phyloP scores from a whole-genome alignment of 1,284 basidiomycete genomes.

The Ceratobasidium sp. region DNA sequence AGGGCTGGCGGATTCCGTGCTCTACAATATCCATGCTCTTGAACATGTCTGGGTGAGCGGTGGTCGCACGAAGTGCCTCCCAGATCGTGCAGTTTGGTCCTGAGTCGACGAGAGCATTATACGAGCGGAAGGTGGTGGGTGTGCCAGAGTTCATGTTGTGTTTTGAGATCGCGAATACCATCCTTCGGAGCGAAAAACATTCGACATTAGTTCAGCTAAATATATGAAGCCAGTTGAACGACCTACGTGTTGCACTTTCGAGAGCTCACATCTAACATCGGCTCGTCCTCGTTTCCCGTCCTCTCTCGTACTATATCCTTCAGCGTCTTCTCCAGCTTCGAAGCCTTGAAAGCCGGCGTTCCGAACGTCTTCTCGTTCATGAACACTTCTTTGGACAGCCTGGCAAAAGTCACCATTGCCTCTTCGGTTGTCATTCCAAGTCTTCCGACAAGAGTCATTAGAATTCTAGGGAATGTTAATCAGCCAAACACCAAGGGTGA shows the following conservation, averaged over 20 bases:
- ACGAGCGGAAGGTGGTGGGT: conserved; percentile 29
- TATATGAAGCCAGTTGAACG: too few relatives aligned
- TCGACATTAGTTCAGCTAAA: background rate
- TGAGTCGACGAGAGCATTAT: background rate
- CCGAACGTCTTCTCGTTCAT: background rate
- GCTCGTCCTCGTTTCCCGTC: conserved; percentile 17
- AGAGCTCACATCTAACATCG: background rate
- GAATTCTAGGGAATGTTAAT: background rate
- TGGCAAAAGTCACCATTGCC: background rate
- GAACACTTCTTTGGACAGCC: conserved; percentile 5
- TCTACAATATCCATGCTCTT: conserved; percentile 10
- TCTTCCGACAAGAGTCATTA: background rate
- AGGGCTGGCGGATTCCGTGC: background rate
- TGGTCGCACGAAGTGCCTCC: conserved; percentile 16
- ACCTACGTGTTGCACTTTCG: conserved; percentile 2
- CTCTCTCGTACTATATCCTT: background rate
- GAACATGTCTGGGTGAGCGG: conserved; percentile 39
- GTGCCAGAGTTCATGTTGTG: conserved; percentile 30
- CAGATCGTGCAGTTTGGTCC: conserved; percentile 20
- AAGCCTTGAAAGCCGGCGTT: background rate
- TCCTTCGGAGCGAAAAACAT: background rate
- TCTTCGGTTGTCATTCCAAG: conserved; percentile 1
- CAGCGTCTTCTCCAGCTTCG: conserved; percentile 16
- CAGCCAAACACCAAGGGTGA: background rate
- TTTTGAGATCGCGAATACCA: too few relatives aligned